phyloP scores from a whole-genome alignment of 2,329 filamentous ascomycete species.

The Nemania bipapillata region DNA sequence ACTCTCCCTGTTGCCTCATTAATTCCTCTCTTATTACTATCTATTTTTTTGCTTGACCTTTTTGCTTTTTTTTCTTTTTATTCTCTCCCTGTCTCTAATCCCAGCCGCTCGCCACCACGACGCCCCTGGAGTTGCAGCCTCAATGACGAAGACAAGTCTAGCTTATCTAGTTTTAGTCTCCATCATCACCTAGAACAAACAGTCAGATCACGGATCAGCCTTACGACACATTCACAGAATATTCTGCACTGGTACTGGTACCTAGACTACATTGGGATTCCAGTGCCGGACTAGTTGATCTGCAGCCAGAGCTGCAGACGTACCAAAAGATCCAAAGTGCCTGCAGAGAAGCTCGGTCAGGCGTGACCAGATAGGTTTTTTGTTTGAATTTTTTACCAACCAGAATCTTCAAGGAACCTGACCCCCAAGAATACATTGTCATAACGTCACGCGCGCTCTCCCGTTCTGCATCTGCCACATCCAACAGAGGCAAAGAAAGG shows the following conservation, averaged over 20 bases:
- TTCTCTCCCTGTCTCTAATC: no score
- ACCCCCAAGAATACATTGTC: conserved; percentile 28
- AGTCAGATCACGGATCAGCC: no score
- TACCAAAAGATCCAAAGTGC: conserved; percentile 31
- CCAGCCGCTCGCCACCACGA: conserved; percentile 5
- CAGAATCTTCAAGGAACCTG: conserved; percentile 14
- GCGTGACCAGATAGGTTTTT: conserved; percentile 13
- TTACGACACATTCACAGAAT: conserved; percentile 33
- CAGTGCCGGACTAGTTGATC: conserved; percentile 31
- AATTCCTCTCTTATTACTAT: conserved; percentile 9
- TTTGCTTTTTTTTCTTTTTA: conserved; percentile 1
- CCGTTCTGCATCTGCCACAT: conserved; percentile 23
- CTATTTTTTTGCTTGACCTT: not conserved
- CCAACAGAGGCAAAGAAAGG: not conserved
- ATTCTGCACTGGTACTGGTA: conserved; percentile 28
- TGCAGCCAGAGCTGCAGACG: conserved; percentile 37
- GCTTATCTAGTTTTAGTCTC: conserved; percentile 67
- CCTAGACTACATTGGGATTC: conserved; percentile 27
- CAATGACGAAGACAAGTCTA: conserved; percentile 69
- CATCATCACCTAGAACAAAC: conserved; percentile 61
- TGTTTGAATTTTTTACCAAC: conserved; percentile 16
- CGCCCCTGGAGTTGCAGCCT: conserved; percentile 40
- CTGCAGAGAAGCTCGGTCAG: conserved; percentile 36
- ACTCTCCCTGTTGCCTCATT: conserved; percentile 20
- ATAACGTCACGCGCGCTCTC: conserved; percentile 30